These are phyloP conservation scores for Leccinum longicurvipes DNA, from an alignment of 768 basidiomycete species.

Conservation along the genomic window DNA sequence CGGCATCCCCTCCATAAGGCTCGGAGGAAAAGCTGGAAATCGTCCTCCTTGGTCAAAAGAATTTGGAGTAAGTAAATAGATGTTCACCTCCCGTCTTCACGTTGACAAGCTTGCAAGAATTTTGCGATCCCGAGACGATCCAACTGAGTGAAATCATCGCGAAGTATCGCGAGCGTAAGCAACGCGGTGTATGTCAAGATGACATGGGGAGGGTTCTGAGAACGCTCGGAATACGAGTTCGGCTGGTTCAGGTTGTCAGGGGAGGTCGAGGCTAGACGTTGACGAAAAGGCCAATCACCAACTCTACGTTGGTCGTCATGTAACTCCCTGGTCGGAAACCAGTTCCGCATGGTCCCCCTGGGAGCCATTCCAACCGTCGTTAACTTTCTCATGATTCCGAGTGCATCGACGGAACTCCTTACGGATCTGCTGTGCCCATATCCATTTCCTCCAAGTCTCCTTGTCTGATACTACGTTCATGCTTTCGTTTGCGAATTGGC, in stretches of 20 bases:
- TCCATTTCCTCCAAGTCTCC: constrained; percentile 73
- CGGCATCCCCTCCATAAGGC: constrained; percentile 67
- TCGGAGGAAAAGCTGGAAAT: constrained; percentile 61
- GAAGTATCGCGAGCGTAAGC: constrained; percentile 75
- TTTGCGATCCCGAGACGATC: constrained; percentile 63
- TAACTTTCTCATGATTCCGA: neutral
- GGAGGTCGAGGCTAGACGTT: neutral
- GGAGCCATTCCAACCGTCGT: neutral
- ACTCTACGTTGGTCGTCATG: constrained; percentile 44
- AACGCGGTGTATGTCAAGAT: constrained; percentile 95
- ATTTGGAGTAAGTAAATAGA: constrained; percentile 9
- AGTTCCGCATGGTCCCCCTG: constrained; percentile 57
- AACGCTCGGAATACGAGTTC: constrained; percentile 37
- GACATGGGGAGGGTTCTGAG: constrained; percentile 71
- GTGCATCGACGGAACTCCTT: constrained; percentile 7
- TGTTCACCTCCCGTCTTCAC: constrained; percentile 74
- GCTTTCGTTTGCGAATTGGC: constrained; percentile 37
- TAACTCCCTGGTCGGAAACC: constrained; percentile 77
- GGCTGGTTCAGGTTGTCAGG: constrained; percentile 24
- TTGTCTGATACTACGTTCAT: constrained; percentile 49
- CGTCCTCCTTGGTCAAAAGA: neutral
- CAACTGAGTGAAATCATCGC: constrained; percentile 77
- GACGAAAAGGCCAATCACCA: constrained; percentile 6
- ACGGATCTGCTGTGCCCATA: constrained; percentile 86
- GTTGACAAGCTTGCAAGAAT: constrained; percentile 73